These are phyloP conservation scores for Fraxinus albicans DNA, from an alignment of 305 asterid species.

Conservation along the genomic window DNA sequence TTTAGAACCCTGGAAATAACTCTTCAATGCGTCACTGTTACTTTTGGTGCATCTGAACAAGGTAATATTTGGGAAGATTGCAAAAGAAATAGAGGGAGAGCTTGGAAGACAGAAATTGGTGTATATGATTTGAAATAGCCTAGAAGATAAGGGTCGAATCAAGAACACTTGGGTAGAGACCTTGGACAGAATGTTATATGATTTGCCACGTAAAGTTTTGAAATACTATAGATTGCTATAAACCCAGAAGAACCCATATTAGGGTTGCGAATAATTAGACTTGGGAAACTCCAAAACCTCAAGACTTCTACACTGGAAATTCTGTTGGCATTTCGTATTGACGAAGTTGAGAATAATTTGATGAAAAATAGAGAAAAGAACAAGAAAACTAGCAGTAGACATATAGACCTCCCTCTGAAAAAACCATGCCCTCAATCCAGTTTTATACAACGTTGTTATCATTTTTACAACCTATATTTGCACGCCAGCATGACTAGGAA, in stretches of 20 bases:
- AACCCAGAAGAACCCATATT: constrained; percentile 24
- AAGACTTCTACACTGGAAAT: constrained; percentile 14
- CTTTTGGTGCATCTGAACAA: constrained; percentile 16
- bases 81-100: constrained; percentile 23
- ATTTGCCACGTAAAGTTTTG: no score
- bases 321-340: not conserved
- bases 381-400: not conserved
- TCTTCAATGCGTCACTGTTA: not conserved
- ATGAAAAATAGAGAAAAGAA: constrained; percentile 8
- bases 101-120: not conserved
- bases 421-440: no score
- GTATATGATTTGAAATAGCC: not conserved
- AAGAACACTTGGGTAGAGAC: not conserved
- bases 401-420: no score
- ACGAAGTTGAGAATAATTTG: not conserved
- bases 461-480: no score
- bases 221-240: no score
- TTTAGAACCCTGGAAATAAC: not conserved
- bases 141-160: not conserved
- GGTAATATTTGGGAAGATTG: not conserved
- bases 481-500: no score
- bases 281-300: constrained; percentile 15
- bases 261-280: not conserved
- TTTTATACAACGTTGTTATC: no score
- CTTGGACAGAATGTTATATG: not conserved